Base-by-base conservation (phyloP, 192 early-diverging fungal genomes). In the Mortierella alpina region DNA sequence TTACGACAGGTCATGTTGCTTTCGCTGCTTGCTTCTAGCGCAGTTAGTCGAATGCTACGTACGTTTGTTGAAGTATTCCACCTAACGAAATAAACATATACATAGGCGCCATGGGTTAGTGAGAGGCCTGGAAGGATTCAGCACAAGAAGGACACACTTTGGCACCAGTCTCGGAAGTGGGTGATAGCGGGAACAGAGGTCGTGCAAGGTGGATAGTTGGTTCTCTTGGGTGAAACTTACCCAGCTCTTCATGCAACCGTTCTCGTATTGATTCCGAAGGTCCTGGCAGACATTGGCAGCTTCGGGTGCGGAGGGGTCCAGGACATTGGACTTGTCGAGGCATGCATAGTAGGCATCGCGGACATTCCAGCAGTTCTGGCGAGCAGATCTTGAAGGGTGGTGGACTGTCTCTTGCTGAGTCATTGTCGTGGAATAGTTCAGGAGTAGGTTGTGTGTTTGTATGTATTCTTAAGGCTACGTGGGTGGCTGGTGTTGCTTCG, bases 271-370 rank as follows among this genome's bases (percentile, higher is more conserved):
- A 40, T 84, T 82, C 77, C 87, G 85, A 31, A 82, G 70, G n/a
- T 85, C 70, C 54, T 83, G 62, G 72, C 92, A 93, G 11, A 73
- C 12, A 20, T 59, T 82, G 0, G 70, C 72, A 4, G 81, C 64
- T 18, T 88, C 89, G 6, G 83, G 81, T 18, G 73, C 61, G 2
- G 69, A 82, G 7, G 89, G 84, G 88, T 90, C 82, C 41, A 84
- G 58, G 72, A 97, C 88, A 7, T 84, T 83, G 62, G 89, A 77
- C 17, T 59, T 59, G 72, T 95, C 91, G 17, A 97, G 85, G 72
- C 96, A 97, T 48, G 76, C 82, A 70, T 92, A 95, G 76, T 93
- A 96, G 55, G 80, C 87, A 80, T 97, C 95, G 15, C 94, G 92
- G 50, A 88, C 83, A 15, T 85, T 86, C 89, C 95, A 96, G 86